Percentiles rank a stretch among this genome's conserved stretches.
Conservation (phyloP, 495 filamentous ascomycete genomes). For the Recurvomyces mirabilis region DNA sequence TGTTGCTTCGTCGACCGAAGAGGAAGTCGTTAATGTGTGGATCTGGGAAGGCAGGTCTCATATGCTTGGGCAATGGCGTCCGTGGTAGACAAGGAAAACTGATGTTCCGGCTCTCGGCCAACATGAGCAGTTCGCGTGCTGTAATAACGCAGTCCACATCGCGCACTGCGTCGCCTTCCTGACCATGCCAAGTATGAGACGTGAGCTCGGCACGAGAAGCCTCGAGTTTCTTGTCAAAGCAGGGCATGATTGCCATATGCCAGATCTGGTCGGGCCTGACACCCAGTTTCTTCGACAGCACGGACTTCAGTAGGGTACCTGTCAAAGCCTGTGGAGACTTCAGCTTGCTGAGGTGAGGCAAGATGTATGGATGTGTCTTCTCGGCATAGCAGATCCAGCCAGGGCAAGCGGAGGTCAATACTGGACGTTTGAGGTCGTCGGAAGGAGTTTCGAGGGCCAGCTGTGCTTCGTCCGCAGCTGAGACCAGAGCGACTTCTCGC, state of each 20-base stretch:
- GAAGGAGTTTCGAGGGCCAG: slow-evolving; percentile 17
- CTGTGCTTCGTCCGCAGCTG: slow-evolving; percentile 65
- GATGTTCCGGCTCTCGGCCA: slow-evolving; percentile 67
- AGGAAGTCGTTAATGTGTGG: slow-evolving; percentile 55
- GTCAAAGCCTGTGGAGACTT: slow-evolving; percentile 91
- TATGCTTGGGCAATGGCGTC: slow-evolving; percentile 34
- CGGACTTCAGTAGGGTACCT: slow-evolving; percentile 79
- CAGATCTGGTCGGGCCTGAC: slow-evolving; percentile 74
- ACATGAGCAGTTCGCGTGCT: slow-evolving; percentile 76
- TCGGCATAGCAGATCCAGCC: slow-evolving; percentile 99
- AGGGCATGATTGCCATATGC: slow-evolving; percentile 93
- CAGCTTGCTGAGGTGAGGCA: slow-evolving; percentile 80
- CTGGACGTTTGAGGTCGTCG: slow-evolving; percentile 49
- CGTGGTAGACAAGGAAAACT: slow-evolving; percentile 59
- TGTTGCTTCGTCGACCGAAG: slow-evolving; percentile 38
- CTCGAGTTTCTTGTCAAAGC: slow-evolving; percentile 98
- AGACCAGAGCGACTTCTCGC: slow-evolving; percentile 62
- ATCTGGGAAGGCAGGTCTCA: slow-evolving; percentile 53
- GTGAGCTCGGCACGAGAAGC: slow-evolving; percentile 89
- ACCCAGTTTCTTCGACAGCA: slow-evolving; percentile 56
- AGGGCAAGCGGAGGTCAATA: slow-evolving; percentile 83
- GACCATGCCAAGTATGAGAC: slow-evolving; percentile 54
- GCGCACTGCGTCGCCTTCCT: slow-evolving; percentile 45
- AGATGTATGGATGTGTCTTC: slow-evolving; percentile 85
- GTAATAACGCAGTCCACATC: slow-evolving; percentile 98